These are phyloP conservation scores for Trametopsis cervina DNA, from an alignment of 768 basidiomycete genomes.

Conservation along the genomic window DNA sequence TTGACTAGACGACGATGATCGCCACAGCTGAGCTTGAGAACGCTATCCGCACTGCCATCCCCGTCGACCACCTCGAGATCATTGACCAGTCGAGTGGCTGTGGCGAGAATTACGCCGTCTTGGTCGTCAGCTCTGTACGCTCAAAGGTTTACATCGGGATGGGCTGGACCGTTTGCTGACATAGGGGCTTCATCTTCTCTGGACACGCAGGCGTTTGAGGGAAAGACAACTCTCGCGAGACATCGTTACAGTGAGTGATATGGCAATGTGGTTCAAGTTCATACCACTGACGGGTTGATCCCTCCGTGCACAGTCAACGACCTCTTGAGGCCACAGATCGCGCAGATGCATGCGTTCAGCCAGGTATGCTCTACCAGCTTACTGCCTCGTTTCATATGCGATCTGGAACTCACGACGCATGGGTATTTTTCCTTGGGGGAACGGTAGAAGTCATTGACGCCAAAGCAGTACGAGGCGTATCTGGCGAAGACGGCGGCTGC, in stretches of 20 bases:
- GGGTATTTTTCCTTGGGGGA: too few species aligned
- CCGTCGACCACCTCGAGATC: constrained; percentile 63
- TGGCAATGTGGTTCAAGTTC: too few species aligned
- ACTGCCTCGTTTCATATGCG: too few species aligned
- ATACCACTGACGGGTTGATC: too few species aligned
- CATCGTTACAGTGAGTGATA: constrained; percentile 58
- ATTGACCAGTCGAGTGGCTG: constrained; percentile 76
- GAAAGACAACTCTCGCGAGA: constrained; percentile 70
- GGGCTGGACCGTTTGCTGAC: too few species aligned
- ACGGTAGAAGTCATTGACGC: constrained; percentile 73
- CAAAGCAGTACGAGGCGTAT: constrained; percentile 52
- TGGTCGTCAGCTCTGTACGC: constrained; percentile 71
- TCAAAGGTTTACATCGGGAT: neutral
- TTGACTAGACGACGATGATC: constrained; percentile 55
- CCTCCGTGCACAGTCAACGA: constrained; percentile 83
- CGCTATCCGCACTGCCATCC: constrained; percentile 56
- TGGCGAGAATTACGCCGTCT: constrained; percentile 68
- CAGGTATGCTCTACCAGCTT: too few species aligned
- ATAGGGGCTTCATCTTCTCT: neutral
- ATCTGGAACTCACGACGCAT: too few species aligned
- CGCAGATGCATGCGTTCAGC: constrained; percentile 83
- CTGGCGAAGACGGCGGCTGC: constrained; percentile 26
- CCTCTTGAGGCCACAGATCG: constrained; percentile 63
- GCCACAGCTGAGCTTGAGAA: constrained; percentile 47
- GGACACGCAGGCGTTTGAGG: constrained; percentile 56